Base-by-base conservation (phyloP, 495 filamentous ascomycete species). In the Pseudevernia furfuracea region DNA sequence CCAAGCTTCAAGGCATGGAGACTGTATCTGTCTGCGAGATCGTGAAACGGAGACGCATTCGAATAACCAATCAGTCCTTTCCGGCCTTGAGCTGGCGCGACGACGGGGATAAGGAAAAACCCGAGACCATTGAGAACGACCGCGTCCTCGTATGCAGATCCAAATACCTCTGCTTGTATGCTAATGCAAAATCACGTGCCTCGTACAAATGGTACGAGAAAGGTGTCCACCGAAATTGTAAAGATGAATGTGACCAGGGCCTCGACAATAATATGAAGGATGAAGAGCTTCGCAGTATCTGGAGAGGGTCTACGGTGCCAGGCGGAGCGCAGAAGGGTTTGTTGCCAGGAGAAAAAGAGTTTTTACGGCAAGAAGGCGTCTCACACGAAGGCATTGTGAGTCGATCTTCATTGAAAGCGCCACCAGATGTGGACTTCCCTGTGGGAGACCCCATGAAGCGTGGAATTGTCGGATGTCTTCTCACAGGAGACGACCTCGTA, bases 11-110 rank as follows among this genome's bases (percentile, higher is more conserved):
- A 63, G 73, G 74, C 0, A 71, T 82, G 0, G 72, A 82, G 5
- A 78, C 80, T 1, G 58, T 84, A 14, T 56, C 74, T 0, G 39
- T 80, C 0, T 55, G 63, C 0, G 64, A 76, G 0, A 68, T 84
- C 2, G 55, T 75, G 1, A 64, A 66, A 19, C 52, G 69, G 5
- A 71, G 86, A 8, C 68, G 76, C 0, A 70, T 87, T 12, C 69
- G 79, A 7, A 60, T 82, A 4, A 88, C 85, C 0, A 86, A 87
- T 60, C 72, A 75, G 2, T 62, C 73, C 0, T 86, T 81, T 46
- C 72, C 72, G 2, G 55, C 53, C 3, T 56, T 69, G 14, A 75
- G 68, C 53, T 81, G 76, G 49, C 65, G 69, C 0, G 52, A 64
- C 9, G 69, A 71, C 4, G 49, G 66, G 5, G 68, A 30, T 5